phyloP scores from a whole-genome alignment of 495 filamentous ascomycete species.

The Xylaria palmicola region DNA sequence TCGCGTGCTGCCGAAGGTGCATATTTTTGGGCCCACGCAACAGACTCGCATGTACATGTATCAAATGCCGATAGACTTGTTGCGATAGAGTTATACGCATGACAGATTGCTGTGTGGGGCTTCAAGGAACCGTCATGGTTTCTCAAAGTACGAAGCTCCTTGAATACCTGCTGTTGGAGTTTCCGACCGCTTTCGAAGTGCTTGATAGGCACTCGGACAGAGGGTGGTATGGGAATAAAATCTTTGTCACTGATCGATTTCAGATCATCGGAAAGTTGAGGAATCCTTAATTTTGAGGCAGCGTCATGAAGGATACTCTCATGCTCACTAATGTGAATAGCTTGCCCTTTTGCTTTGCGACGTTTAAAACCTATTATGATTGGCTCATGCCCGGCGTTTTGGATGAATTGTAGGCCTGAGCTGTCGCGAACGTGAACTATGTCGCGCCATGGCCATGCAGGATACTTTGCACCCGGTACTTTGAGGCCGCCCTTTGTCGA shows the following conservation, averaged over 20 bases:
- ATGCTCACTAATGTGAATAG: constrained; percentile 36
- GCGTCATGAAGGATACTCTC: constrained; percentile 44
- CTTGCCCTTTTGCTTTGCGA: constrained; percentile 52
- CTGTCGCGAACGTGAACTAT: constrained; percentile 59
- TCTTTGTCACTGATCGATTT: constrained; percentile 38
- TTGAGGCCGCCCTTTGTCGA: constrained; percentile 42
- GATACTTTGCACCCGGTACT: constrained; percentile 58
- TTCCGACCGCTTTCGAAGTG: constrained; percentile 51
- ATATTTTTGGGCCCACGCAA: constrained; percentile 84
- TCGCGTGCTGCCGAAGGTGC: constrained; percentile 66
- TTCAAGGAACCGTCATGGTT: constrained; percentile 18
- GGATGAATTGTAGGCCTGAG: background rate
- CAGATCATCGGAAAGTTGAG: constrained; percentile 30
- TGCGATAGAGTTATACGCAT: constrained; percentile 59
- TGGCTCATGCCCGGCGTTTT: background rate
- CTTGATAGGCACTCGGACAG: constrained; percentile 48
- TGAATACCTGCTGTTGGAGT: constrained; percentile 42
- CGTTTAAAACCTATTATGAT: background rate
- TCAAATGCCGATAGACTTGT: constrained; percentile 76
- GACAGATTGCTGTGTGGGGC: constrained; percentile 58
- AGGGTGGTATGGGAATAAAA: constrained; percentile 35
- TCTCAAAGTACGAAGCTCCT: constrained; percentile 30
- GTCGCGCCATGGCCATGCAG: constrained; percentile 69
- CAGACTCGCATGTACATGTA: constrained; percentile 66
- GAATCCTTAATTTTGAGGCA: constrained; percentile 14